A percentile compares a stretch with the other conserved stretches of the same genome.
These are phyloP conservation scores for Coleophoma eucalyptorum DNA, from an alignment of 2,329 filamentous ascomycete species.

Conservation along the genomic window DNA sequence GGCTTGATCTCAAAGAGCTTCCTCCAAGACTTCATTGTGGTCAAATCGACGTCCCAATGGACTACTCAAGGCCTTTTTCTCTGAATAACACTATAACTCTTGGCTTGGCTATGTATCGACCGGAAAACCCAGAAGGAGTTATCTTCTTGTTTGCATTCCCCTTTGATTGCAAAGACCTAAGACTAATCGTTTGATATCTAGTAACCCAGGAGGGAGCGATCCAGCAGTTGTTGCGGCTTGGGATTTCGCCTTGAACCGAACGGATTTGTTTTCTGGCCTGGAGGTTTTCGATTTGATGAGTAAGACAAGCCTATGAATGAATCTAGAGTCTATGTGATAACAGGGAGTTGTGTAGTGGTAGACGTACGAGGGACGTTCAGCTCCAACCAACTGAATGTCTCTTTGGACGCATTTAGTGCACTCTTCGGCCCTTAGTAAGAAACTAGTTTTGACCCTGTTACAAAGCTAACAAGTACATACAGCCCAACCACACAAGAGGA, in stretches of 20 bases:
- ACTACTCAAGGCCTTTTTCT: constrained; percentile 8
- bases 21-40: constrained; percentile 9
- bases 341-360: constrained; percentile 1
- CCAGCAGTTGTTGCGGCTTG: constrained; percentile 8
- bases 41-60: constrained; percentile 12
- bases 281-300: constrained; percentile 7
- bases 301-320: neutral
- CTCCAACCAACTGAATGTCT: constrained; percentile 2
- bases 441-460: no score
- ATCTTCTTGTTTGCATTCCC: neutral
- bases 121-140: neutral
- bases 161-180: neutral
- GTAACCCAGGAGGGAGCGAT: constrained; percentile 10
- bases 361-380: constrained; percentile 11
- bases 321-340: neutral
- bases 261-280: constrained; percentile 4
- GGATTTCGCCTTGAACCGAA: constrained; percentile 7
- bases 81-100: constrained; percentile 9
- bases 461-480: no score
- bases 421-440: no score
- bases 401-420: no score
- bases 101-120: constrained; percentile 8
- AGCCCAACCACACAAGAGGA: no score
- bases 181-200: no score
- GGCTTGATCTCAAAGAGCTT: constrained; percentile 6